Base-by-base conservation (phyloP, 768 basidiomycete species). In the Tylopilus subfusipes region DNA sequence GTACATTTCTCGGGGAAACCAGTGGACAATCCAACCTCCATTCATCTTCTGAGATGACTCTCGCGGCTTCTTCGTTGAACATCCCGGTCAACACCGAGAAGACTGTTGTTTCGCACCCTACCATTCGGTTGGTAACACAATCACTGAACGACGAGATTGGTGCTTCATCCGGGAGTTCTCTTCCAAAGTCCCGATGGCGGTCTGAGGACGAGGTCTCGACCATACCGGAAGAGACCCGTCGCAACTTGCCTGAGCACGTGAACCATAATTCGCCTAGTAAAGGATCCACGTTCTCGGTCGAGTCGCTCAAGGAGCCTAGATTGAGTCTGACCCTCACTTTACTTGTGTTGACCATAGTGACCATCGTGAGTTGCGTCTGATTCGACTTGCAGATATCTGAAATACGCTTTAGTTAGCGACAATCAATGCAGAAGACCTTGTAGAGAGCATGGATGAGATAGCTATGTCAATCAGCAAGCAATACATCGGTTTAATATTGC, bases 401-500 rank as follows among this genome's bases (percentile, higher is more conserved):
- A 34, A 24, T 33, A 18, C 1, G 13, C 14, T 44, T 31, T 31
- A 81, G 78, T 59, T 83, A 6, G 83, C 81, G 22, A 77, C 83
- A 12, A 67, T 88, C 53, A 85, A 78, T 7, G 85, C 86, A 11
- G 86, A 87, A 61, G 83, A 78, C 71, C 75, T 98, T 16, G 93
- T 98, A 9, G 84, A 82, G 64, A 85, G 88, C 9, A 91, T 97
- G 82, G 82, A 93, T 65, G 85, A 83, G 36, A 75, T 96, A 50
- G 86, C 87, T 2, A 72, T 64, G 19, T 76, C 76, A 4, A 82
- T 98, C 57, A 86, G 83, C 64, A 89, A 90, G 59, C 88, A 93
- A 68, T 98, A 92, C 85, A 79, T 95, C 53, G 93, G 86, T 16
- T 73, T 98, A 33, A 92, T 98, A 61, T 67, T 98, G 14, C 79